Conservation (phyloP, 2,329 filamentous ascomycete genomes). For the Verticillium tricorpus region DNA sequence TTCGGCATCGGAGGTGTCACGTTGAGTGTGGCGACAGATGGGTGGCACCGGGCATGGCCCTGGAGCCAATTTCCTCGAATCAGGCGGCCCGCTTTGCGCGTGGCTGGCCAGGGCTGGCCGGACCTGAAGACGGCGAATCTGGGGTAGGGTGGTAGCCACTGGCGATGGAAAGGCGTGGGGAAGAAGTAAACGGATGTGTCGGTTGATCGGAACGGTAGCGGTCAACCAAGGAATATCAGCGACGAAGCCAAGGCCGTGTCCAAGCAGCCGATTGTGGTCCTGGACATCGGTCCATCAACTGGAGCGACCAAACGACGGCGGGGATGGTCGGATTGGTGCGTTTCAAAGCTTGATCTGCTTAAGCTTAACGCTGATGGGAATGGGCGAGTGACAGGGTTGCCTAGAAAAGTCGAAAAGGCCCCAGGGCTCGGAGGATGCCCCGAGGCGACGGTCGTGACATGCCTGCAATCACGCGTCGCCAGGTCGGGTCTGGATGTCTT, state of each 20-base stretch:
- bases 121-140: neutral
- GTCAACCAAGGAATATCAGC: neutral
- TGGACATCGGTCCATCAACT: neutral
- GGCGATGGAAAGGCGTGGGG: neutral
- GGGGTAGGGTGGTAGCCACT: neutral
- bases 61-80: neutral
- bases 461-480: neutral
- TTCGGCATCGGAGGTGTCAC: neutral
- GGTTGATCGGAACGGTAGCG: no score
- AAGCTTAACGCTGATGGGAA: neutral
- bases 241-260: no score
- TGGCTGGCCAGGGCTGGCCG: neutral
- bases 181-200: neutral
- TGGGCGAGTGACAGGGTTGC: neutral
- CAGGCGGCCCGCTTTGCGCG: neutral
- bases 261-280: no score
- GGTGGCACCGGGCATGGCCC: neutral
- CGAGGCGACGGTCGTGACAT: neutral
- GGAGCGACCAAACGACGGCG: neutral
- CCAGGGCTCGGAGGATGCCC: neutral
- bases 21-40: neutral
- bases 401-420: neutral
- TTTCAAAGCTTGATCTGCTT: neutral
- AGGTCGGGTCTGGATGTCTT: neutral
- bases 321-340: neutral